phyloP scores from a whole-genome alignment of 371 early-diverging fungal genomes.

The Mucor saturninus region DNA sequence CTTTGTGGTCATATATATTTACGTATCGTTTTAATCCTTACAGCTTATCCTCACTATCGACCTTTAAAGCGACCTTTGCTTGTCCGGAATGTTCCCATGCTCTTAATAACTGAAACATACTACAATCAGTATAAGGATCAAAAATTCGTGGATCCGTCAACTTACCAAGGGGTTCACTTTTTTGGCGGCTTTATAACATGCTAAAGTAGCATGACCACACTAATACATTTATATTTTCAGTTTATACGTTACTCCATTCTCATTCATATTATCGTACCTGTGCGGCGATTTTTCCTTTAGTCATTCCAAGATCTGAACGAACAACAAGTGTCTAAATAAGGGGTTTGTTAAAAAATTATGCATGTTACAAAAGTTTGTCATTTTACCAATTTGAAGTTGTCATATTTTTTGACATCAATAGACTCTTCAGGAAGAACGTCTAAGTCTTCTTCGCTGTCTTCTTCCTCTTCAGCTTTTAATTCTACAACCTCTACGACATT shows the following conservation, averaged over 20 bases:
- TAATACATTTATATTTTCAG: slow-evolving; percentile 22
- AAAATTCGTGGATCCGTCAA: neutral
- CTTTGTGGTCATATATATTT: no score
- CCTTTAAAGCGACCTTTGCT: slow-evolving; percentile 87
- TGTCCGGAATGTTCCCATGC: slow-evolving; percentile 85
- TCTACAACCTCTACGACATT: neutral
- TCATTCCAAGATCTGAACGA: slow-evolving; percentile 93
- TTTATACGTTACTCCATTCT: neutral
- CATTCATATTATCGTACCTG: slow-evolving; percentile 55
- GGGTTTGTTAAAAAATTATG: neutral
- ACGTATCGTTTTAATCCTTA: slow-evolving; percentile 28
- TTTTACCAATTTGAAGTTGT: slow-evolving; percentile 57
- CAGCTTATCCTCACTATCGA: slow-evolving; percentile 82
- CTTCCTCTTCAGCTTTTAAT: slow-evolving; percentile 20
- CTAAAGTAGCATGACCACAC: slow-evolving; percentile 95
- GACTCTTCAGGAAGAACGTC: slow-evolving; percentile 38
- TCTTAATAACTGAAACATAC: slow-evolving; percentile 48
- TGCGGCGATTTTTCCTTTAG: slow-evolving; percentile 95
- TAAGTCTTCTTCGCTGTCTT: slow-evolving; percentile 41
- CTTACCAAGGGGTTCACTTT: slow-evolving; percentile 61
- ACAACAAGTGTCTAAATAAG: slow-evolving; percentile 72
- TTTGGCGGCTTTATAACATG: slow-evolving; percentile 75
- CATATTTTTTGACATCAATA: slow-evolving; percentile 38
- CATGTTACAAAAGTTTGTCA: neutral
- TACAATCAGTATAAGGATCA: neutral